Evolutionary conservation across 495 filamentous ascomycete species (phyloP).

Genomic region (Aspergillus sclerotiicarbonarius): DNA sequence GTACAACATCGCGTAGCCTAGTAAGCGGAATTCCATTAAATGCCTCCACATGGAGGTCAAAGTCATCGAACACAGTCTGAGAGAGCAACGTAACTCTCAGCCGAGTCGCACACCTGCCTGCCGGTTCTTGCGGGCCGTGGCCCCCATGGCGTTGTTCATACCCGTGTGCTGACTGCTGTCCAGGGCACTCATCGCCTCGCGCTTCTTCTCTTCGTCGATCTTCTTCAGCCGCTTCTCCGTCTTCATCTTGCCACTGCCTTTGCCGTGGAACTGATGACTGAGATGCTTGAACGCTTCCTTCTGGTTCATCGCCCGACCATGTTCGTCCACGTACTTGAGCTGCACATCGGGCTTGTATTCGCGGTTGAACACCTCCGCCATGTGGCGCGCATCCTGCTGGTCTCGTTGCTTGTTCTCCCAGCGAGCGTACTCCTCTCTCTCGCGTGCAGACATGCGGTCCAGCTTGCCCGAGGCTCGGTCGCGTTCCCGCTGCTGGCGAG

Average conservation of each 20-base stretch:
- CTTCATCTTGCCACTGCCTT: conserved; percentile 96
- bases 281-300: conserved; percentile 98
- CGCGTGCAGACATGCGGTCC: conserved; percentile 81
- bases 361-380: conserved; percentile 78
- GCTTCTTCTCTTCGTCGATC: conserved; percentile 91
- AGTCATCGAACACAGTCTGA: background rate
- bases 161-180: conserved; percentile 80
- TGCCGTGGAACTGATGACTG: conserved; percentile 96
- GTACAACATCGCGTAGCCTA: conserved; percentile 2
- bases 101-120: conserved; percentile 87
- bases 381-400: conserved; percentile 70
- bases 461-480: conserved; percentile 79
- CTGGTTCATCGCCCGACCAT: conserved; percentile 76
- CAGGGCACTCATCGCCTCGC: conserved; percentile 74
- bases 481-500: conserved; percentile 79
- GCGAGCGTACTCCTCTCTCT: conserved; percentile 86
- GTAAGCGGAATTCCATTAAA: background rate
- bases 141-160: conserved; percentile 74
- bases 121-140: conserved; percentile 73
- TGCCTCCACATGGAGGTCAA: background rate
- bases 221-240: conserved; percentile 96
- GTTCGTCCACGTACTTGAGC: conserved; percentile 85
- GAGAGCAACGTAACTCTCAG: conserved; percentile 31
- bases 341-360: conserved; percentile 89
- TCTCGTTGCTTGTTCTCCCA: conserved; percentile 86